Evolutionary conservation across 352 stramenopile species (phyloP).

Genomic region (Phytophthora litchii): DNA sequence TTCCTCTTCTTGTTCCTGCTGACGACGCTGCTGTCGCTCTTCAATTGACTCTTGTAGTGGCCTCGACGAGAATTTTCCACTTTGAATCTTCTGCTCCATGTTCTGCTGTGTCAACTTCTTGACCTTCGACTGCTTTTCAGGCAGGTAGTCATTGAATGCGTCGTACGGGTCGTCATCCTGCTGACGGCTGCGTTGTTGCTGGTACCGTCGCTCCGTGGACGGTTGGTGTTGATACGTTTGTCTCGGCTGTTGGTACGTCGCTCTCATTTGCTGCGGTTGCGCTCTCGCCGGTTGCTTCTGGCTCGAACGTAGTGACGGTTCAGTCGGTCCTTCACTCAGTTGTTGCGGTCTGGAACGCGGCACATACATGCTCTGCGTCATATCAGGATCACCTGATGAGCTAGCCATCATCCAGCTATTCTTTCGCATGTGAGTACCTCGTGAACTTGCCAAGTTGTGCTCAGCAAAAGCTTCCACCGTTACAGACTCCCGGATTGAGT

Average conservation of each 20-base stretch:
- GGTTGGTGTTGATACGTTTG: constrained; percentile 9
- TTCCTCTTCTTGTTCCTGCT: constrained; percentile 15
- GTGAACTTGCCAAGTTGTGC: constrained; percentile 29
- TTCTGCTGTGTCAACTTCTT: constrained; percentile 47
- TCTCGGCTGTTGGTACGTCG: constrained; percentile 15
- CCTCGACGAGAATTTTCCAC: constrained; percentile 47
- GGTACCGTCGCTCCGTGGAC: constrained; percentile 7
- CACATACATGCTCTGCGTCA: constrained; percentile 41
- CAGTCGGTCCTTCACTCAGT: constrained; percentile 9
- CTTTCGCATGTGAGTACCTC: constrained; percentile 36
- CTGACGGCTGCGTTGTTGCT: constrained; percentile 19
- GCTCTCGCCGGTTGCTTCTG: constrained; percentile 4
- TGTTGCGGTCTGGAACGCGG: not conserved
- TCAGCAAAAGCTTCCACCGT: constrained; percentile 62
- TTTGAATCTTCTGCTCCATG: constrained; percentile 40
- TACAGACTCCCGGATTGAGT: constrained; percentile 71
- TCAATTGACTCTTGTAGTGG: constrained; percentile 29
- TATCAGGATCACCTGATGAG: constrained; percentile 36
- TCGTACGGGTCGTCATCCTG: constrained; percentile 58
- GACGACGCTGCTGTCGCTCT: constrained; percentile 20
- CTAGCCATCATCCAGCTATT: constrained; percentile 66
- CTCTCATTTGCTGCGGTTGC: not conserved
- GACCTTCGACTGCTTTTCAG: constrained; percentile 48
- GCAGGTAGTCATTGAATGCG: constrained; percentile 80
- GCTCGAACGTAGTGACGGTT: constrained; percentile 4